phyloP scores from a whole-genome alignment of 495 filamentous ascomycete genomes.

The Durotheca rogersii region DNA sequence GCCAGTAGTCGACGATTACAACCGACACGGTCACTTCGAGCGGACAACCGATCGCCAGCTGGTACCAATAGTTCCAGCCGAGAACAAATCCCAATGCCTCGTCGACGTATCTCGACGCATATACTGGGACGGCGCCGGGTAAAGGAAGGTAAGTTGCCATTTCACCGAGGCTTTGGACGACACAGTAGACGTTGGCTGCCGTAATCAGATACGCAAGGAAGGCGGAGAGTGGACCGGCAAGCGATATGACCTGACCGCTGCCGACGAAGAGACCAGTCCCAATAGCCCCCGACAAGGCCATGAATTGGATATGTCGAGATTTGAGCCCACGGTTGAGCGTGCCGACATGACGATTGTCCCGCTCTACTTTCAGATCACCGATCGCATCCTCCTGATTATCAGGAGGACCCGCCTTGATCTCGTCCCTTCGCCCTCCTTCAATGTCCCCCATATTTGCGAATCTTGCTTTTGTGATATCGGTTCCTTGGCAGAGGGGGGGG shows the following conservation, averaged over 20 bases:
- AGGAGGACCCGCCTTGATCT: conserved; percentile 11
- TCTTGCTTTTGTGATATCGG: background rate
- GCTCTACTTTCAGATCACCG: conserved; percentile 25
- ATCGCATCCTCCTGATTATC: conserved; percentile 20
- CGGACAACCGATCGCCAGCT: conserved; percentile 39
- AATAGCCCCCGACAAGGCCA: conserved; percentile 62
- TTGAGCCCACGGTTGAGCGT: conserved; percentile 56
- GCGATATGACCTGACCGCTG: conserved; percentile 40
- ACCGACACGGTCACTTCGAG: conserved; percentile 42
- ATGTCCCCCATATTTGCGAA: conserved; percentile 27
- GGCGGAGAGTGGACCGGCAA: conserved; percentile 44
- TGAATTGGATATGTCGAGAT: conserved; percentile 62
- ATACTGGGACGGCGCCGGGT: conserved; percentile 52
- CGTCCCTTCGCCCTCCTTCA: conserved; percentile 16
- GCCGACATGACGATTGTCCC: conserved; percentile 32
- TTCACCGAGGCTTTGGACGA: conserved; percentile 50
- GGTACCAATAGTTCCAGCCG: conserved; percentile 62
- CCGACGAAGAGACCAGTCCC: conserved; percentile 55
- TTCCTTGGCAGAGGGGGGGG: background rate
- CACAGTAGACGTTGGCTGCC: conserved; percentile 36
- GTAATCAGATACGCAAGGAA: conserved; percentile 48
- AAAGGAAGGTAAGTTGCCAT: conserved; percentile 62
- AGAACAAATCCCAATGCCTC: conserved; percentile 71
- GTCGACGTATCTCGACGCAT: conserved; percentile 69
- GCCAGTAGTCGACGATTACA: conserved; percentile 52